Conservation (phyloP, 164 flowering plant species). For the Vitis vinifera region DNA sequence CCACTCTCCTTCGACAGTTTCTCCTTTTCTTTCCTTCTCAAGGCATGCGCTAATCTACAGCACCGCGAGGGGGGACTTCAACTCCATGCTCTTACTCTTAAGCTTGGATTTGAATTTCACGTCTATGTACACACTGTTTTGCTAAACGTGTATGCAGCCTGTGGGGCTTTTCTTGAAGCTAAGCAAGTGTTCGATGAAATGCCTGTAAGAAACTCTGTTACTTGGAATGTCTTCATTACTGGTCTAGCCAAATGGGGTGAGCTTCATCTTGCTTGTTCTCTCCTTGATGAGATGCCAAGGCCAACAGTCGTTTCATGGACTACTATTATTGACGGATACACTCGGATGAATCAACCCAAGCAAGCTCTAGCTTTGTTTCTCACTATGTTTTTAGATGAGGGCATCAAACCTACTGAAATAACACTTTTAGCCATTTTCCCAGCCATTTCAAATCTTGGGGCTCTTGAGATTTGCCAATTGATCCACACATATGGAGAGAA, state of each 20-base stretch:
- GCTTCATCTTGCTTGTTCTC: constrained; percentile 35
- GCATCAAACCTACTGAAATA: constrained; percentile 47
- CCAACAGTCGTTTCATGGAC: constrained; percentile 63
- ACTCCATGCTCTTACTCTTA: constrained; percentile 26
- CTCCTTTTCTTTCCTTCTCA: constrained; percentile 33
- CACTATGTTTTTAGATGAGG: constrained; percentile 38
- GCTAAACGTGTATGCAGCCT: constrained; percentile 18
- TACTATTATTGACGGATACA: constrained; percentile 58
- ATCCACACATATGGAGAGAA: constrained; percentile 53
- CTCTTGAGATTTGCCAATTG: constrained; percentile 32
- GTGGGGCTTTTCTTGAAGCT: constrained; percentile 24
- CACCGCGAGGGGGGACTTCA: constrained; percentile 14
- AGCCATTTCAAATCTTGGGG: constrained; percentile 44
- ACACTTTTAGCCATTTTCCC: constrained; percentile 53
- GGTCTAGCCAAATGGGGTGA: constrained; percentile 55
- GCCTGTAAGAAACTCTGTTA: constrained; percentile 52
- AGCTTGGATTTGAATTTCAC: constrained; percentile 32
- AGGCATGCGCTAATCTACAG: constrained; percentile 14
- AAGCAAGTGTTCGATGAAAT: constrained; percentile 48
- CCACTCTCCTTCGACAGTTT: constrained; percentile 25
- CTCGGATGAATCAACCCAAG: constrained; percentile 23
- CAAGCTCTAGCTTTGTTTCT: constrained; percentile 50
- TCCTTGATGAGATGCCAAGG: constrained; percentile 49
- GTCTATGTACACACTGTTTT: constrained; percentile 38
- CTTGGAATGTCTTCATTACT: constrained; percentile 65